Evolutionary conservation across 1,284 basidiomycete genomes (phyloP), one percentile per base, ranked within the genome.

Genomic region (Austroboletus rostrupii): DNA sequence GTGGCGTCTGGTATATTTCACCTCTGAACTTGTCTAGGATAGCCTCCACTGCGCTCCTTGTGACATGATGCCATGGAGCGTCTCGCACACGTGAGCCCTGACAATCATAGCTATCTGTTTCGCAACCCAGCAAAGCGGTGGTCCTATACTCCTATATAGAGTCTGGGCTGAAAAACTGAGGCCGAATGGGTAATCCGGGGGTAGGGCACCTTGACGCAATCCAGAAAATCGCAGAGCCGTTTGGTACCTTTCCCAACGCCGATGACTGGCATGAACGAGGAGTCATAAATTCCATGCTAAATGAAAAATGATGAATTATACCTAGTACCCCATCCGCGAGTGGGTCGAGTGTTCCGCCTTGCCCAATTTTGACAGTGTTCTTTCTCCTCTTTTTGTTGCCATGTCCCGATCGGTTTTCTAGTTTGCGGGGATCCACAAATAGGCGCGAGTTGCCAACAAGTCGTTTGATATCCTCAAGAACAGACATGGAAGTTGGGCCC

Each of bases 271-370:
- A 11, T 31, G 28, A 16, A 17, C 23, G 20, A 39, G 23, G 37
- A 19, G 50, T 64, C 44, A 60, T 10, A 45, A 19, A 46, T n/a
- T 28, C 19, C n/a, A 53, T 50, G 47, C 35, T 49, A 42, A 23
- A 38, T 51, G 36, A 57, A 53, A 31, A 26, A 45, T 47, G 40
- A 23, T 14, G 16, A 14, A 50, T 57, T 71, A 54, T 66, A 90
- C 89, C 88, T 54, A 92, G 73, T 19, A 96, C 92, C 42, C 93
- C 93, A 65, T 93, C 89, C n/a, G 97, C 97, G 17, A 99, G 77
- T 12, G 97, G 97, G 73, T 99, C 97, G 41, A 99, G 74, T 3
- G 97, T 99, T 16, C 94, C 94, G 41, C 92, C 92, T 69, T 95
- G 92, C 1, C 93, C 93, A 42, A 95, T 79, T 70, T 96, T 96